These are phyloP conservation scores for Diaporthe vexans DNA, from an alignment of 2,329 filamentous ascomycete species.

Conservation along the genomic window DNA sequence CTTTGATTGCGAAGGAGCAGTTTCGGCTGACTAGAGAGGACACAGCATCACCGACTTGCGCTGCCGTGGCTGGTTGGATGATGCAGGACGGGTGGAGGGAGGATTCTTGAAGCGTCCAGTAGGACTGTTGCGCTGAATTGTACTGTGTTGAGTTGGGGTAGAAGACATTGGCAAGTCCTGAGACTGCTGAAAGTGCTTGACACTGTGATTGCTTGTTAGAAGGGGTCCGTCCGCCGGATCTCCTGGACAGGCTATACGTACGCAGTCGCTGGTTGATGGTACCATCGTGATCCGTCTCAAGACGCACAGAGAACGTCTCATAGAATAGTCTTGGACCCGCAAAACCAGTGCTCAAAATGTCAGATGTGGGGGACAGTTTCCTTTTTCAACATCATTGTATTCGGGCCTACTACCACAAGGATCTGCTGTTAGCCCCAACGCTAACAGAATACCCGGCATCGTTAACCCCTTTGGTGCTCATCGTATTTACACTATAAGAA, in stretches of 20 bases:
- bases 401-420: neutral
- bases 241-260: neutral
- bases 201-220: constrained; percentile 19
- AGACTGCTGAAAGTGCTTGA: constrained; percentile 16
- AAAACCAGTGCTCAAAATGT: constrained; percentile 5
- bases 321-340: neutral
- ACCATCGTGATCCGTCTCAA: constrained; percentile 4
- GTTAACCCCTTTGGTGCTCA: too few species aligned
- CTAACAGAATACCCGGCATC: neutral
- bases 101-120: constrained; percentile 29
- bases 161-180: constrained; percentile 10
- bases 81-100: constrained; percentile 17
- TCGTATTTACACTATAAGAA: too few species aligned
- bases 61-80: constrained; percentile 15
- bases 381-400: neutral
- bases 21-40: constrained; percentile 10
- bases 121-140: constrained; percentile 20
- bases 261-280: constrained; percentile 9
- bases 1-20: constrained; percentile 31
- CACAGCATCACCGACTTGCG: constrained; percentile 17
- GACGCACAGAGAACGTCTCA: neutral
- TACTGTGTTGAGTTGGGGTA: constrained; percentile 24
- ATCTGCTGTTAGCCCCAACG: constrained; percentile 6
- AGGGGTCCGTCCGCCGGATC: neutral
- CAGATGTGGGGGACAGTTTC: neutral